These are phyloP conservation scores for Trypanosoma platydactyli DNA, from an alignment of 208 protist species.

Conservation along the genomic window DNA sequence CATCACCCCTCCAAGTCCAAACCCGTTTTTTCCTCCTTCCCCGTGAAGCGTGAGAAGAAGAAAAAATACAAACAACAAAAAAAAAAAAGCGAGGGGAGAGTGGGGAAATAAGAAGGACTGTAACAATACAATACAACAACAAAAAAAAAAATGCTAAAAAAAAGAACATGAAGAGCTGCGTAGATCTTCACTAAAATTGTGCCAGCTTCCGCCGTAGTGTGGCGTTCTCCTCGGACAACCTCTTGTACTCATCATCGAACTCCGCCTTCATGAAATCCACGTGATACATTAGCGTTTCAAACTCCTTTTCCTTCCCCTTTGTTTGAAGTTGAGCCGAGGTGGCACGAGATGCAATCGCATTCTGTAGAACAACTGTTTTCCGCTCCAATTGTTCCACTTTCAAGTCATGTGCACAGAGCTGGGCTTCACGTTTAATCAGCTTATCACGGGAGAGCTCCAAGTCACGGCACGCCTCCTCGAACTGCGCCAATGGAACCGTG, in stretches of 20 bases:
- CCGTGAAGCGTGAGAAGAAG: not conserved
- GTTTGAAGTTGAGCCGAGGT: slow-evolving; percentile 53
- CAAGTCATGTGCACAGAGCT: slow-evolving; percentile 69
- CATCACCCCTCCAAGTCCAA: too few relatives aligned
- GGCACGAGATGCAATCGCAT: slow-evolving; percentile 61
- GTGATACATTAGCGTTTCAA: slow-evolving; percentile 48
- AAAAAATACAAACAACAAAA: slow-evolving; percentile 6
- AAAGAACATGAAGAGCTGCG: slow-evolving; percentile 16
- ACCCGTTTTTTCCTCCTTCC: not conserved
- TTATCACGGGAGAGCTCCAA: slow-evolving; percentile 65
- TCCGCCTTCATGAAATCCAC: slow-evolving; percentile 51
- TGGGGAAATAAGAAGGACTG: too few relatives aligned
- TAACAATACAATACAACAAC: too few relatives aligned
- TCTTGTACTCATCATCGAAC: slow-evolving; percentile 51
- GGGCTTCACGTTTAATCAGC: slow-evolving; percentile 61
- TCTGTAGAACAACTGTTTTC: slow-evolving; percentile 71
- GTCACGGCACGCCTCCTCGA: slow-evolving; percentile 65
- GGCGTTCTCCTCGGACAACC: slow-evolving; percentile 53
- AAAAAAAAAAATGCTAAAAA: slow-evolving; percentile 17
- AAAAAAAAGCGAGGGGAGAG: slow-evolving; percentile 1
- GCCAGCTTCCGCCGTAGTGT: slow-evolving; percentile 35
- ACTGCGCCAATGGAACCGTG: slow-evolving; percentile 66
- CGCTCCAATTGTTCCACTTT: slow-evolving; percentile 74
- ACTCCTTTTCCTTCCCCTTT: slow-evolving; percentile 60
- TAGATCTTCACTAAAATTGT: slow-evolving; percentile 11